Evolutionary conservation across 805 yeast species (phyloP).

Genomic region (Saturnispora besseyi): DNA sequence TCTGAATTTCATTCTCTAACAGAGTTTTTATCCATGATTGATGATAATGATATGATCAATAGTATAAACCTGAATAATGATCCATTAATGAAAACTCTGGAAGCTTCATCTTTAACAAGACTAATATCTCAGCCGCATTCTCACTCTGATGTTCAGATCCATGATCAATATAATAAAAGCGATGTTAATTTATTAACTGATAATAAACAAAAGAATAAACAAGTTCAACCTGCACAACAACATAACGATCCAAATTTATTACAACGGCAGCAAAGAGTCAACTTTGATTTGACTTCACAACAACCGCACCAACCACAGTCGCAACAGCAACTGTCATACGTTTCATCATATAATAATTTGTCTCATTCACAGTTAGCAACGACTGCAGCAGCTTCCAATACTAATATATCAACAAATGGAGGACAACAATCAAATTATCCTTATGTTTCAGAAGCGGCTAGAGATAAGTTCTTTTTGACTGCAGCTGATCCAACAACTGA

Average conservation of each 20-base stretch:
- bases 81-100: slow-evolving; percentile 30
- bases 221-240: slow-evolving; percentile 3
- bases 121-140: slow-evolving; percentile 16
- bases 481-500: slow-evolving; percentile 97
- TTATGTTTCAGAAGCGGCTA: slow-evolving; percentile 60
- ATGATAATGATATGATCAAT: slow-evolving; percentile 65
- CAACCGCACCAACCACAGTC: slow-evolving; percentile 5
- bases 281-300: neutral
- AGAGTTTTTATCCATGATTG: slow-evolving; percentile 83
- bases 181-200: neutral
- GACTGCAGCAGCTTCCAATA: neutral
- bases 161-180: neutral
- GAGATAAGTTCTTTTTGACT: slow-evolving; percentile 87
- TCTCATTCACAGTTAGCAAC: neutral
- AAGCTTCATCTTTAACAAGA: slow-evolving; percentile 18
- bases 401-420: neutral
- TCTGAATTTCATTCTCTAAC: slow-evolving; percentile 85
- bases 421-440: slow-evolving; percentile 13
- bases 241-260: neutral
- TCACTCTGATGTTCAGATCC: slow-evolving; percentile 1
- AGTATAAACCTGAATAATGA: slow-evolving; percentile 29
- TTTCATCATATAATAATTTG: neutral
- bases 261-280: slow-evolving; percentile 1
- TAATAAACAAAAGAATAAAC: slow-evolving; percentile 5
- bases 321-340: slow-evolving; percentile 3